Conservation (phyloP, 148 eudicot species). For the Cornus florida region DNA sequence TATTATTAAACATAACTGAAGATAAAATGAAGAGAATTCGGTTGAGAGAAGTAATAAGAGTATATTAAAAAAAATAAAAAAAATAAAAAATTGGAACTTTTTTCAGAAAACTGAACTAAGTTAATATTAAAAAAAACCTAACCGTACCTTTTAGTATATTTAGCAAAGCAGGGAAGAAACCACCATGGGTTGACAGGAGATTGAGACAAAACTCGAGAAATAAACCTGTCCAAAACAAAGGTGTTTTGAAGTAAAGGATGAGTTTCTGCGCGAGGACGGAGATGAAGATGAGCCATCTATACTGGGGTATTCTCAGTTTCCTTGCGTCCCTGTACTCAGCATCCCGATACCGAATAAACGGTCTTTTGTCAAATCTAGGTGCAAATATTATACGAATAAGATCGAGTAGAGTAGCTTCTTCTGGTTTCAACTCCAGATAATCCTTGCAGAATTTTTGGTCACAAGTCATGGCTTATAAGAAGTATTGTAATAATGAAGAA, state of each 20-base stretch:
- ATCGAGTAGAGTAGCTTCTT: constrained; percentile 24
- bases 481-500: not conserved
- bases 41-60: too few species aligned
- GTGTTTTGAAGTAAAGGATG: constrained; percentile 9
- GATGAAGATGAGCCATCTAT: constrained; percentile 31
- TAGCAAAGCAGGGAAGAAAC: constrained; percentile 1
- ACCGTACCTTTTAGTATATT: too few species aligned
- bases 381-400: constrained; percentile 18
- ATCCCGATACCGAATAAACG: constrained; percentile 3
- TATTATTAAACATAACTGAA: too few species aligned
- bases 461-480: constrained; percentile 12
- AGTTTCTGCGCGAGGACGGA: constrained; percentile 26
- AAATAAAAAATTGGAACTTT: too few species aligned
- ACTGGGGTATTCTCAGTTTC: not conserved
- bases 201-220: constrained; percentile 27
- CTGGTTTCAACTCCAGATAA: constrained; percentile 20
- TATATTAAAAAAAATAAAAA: too few species aligned
- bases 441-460: constrained; percentile 10
- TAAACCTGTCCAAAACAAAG: constrained; percentile 23
- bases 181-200: constrained; percentile 25
- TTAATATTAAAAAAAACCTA: too few species aligned
- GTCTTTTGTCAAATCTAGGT: constrained; percentile 10
- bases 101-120: too few species aligned
- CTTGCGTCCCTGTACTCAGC: not conserved
- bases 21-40: too few species aligned